Base-by-base conservation (phyloP, 352 stramenopile genomes). In the Paralagenidium karlingii region DNA sequence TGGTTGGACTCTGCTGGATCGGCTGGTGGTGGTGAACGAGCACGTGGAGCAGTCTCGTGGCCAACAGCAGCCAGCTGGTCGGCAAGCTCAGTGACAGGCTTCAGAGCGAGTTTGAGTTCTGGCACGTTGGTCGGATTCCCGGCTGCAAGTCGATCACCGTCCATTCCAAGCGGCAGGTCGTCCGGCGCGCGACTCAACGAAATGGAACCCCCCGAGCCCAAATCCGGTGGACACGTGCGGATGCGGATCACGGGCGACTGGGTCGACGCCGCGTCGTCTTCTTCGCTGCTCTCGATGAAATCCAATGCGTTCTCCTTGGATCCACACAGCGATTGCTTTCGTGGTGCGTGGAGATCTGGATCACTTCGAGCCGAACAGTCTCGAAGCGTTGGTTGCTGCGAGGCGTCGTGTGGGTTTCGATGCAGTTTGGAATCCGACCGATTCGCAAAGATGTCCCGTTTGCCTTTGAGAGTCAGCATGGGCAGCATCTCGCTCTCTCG, bases 351-450 rank as follows among this genome's bases (percentile, higher is more conserved):
- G 1, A 89, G 43, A 16, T 74, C 69, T 10, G 63, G 65, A 33
- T 87, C 73, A 26, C 73, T 89, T 18, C 65, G 53, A 12, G 59
- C n/a, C n/a, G n/a, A n/a, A n/a, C n/a, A n/a, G n/a, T n/a, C n/a
- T n/a, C n/a, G n/a, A n/a, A n/a, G n/a, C n/a, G n/a, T n/a, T n/a
- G n/a, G n/a, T n/a, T n/a, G n/a, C n/a, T n/a, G n/a, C n/a, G n/a
- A n/a, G n/a, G n/a, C n/a, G n/a, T n/a, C n/a, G n/a, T n/a, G n/a
- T n/a, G n/a, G n/a, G n/a, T n/a, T n/a, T n/a, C n/a, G n/a, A 0
- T 53, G 54, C 3, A 63, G 32, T 8, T 52, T 54, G 12, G 49
- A 50, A 15, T 61, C 54, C 8, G 50, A 62, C 1, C 53, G 53
- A 37, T 43, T 58, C 10, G 49, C 47, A 11, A 66, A 27, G 2